Conservation (phyloP, 2,329 filamentous ascomycete species). For the Xylaria sp. region DNA sequence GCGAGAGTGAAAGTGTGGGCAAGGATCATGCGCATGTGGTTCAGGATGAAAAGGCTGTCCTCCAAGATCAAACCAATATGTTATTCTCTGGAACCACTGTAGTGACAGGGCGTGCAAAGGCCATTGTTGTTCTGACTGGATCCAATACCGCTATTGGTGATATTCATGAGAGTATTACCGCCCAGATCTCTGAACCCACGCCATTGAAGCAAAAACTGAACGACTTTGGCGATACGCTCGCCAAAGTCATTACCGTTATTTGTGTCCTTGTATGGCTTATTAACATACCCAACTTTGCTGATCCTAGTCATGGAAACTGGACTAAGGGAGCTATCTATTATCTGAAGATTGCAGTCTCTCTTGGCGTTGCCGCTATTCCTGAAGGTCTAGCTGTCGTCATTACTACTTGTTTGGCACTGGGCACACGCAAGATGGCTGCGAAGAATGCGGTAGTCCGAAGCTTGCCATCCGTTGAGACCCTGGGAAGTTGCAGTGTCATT, state of each 20-base stretch:
- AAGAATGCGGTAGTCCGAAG: constrained; percentile 98
- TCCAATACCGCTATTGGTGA: constrained; percentile 93
- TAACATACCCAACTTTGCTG: constrained; percentile 96
- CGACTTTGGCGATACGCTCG: constrained; percentile 93
- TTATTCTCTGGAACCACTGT: constrained; percentile 98
- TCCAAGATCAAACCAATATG: constrained; percentile 98
- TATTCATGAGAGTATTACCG: constrained; percentile 97
- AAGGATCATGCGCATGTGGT: constrained; percentile 75
- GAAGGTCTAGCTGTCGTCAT: constrained; percentile 98
- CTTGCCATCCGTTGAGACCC: constrained; percentile 93
- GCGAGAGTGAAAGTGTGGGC: constrained; percentile 94
- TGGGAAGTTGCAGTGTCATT: constrained; percentile 98
- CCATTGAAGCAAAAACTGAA: constrained; percentile 98
- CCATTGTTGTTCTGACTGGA: constrained; percentile 89
- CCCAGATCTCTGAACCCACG: constrained; percentile 96
- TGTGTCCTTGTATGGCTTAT: constrained; percentile 97
- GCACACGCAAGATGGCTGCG: constrained; percentile 97
- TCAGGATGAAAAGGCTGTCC: constrained; percentile 81
- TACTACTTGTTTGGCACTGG: constrained; percentile 95
- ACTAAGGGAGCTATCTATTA: constrained; percentile 99
- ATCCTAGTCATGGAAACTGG: constrained; percentile 91
- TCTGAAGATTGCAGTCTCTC: constrained; percentile 97
- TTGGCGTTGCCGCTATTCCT: constrained; percentile 96
- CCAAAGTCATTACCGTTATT: constrained; percentile 97
- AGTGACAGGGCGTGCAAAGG: constrained; percentile 89